phyloP scores from a whole-genome alignment of 495 filamentous ascomycete genomes.

The Hypoxylon fuscum region DNA sequence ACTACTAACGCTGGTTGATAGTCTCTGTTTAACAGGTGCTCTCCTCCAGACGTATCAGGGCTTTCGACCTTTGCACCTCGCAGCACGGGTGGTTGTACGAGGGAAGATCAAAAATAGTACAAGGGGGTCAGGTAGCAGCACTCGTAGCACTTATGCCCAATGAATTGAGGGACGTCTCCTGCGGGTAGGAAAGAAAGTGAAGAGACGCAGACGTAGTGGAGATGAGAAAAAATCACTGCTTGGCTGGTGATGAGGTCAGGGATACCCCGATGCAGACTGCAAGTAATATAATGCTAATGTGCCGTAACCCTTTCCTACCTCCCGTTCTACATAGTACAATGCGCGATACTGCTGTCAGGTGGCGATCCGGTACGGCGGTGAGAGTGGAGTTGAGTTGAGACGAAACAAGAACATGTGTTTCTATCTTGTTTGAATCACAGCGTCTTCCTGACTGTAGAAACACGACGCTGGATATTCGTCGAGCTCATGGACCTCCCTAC shows the following conservation, averaged over 20 bases:
- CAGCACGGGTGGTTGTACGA: slow-evolving; percentile 32
- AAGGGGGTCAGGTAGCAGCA: slow-evolving; percentile 43
- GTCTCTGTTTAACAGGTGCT: slow-evolving; percentile 12
- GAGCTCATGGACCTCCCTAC: slow-evolving; percentile 25
- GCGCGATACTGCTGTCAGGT: slow-evolving; percentile 32
- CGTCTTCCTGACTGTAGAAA: slow-evolving; percentile 6
- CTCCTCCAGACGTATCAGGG: slow-evolving; percentile 1
- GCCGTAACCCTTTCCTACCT: slow-evolving; percentile 23
- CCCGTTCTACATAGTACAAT: slow-evolving; percentile 16
- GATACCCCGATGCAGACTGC: slow-evolving; percentile 36
- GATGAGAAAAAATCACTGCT: slow-evolving; percentile 41
- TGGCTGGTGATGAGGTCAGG: slow-evolving; percentile 40
- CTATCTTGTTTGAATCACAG: slow-evolving; percentile 5
- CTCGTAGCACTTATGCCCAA: slow-evolving; percentile 46
- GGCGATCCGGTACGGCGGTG: slow-evolving; percentile 34
- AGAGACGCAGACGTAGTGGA: slow-evolving; percentile 41
- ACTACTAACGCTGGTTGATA: slow-evolving; percentile 31
- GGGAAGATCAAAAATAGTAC: slow-evolving; percentile 39
- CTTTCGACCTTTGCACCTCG: slow-evolving; percentile 2
- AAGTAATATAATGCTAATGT: slow-evolving; percentile 41
- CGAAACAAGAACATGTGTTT: slow-evolving; percentile 3
- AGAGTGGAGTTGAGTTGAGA: slow-evolving; percentile 1
- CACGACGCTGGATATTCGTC: not conserved
- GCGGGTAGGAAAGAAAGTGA: slow-evolving; percentile 36
- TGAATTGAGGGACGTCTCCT: slow-evolving; percentile 37